These are phyloP conservation scores for Chlorella sp. DNA, from an alignment of 139 green algal species.

Conservation along the genomic window DNA sequence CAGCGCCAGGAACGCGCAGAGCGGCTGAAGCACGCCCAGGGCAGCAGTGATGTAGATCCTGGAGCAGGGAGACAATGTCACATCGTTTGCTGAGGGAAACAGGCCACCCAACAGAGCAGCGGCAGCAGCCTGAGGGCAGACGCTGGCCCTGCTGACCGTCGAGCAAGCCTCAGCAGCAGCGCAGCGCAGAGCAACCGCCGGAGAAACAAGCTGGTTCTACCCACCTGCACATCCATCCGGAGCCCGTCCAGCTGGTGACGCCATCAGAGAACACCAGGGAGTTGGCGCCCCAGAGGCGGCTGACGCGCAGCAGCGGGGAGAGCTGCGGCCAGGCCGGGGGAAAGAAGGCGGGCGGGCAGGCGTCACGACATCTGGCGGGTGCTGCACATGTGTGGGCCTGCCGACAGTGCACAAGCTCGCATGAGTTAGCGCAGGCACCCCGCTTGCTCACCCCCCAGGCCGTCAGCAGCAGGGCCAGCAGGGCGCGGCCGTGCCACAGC, in stretches of 20 bases:
- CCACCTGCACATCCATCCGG: slow-evolving; percentile 42
- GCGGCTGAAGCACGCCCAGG: slow-evolving; percentile 39
- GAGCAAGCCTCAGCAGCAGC: too few species aligned
- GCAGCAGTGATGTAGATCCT: slow-evolving; percentile 38
- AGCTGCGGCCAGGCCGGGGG: neutral
- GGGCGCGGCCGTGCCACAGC: slow-evolving; percentile 14
- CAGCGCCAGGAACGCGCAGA: slow-evolving; percentile 20
- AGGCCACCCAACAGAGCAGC: too few species aligned
- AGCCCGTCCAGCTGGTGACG: slow-evolving; percentile 35
- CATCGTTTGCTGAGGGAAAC: too few species aligned
- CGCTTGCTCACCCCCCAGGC: slow-evolving; percentile 27
- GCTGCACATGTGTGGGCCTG: too few species aligned
- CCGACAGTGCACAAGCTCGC: too few species aligned
- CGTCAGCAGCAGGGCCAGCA: slow-evolving; percentile 9
- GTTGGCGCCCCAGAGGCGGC: slow-evolving; percentile 39
- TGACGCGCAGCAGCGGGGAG: slow-evolving; percentile 40
- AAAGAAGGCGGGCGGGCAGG: neutral
- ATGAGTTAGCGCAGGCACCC: too few species aligned
- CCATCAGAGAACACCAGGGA: slow-evolving; percentile 25
- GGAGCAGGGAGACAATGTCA: too few species aligned
- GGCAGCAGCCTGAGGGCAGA: too few species aligned
- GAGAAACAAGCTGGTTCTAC: neutral
- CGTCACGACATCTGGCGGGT: too few species aligned
- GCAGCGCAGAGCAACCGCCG: neutral
- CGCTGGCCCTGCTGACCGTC: too few species aligned